Conservation (phyloP, 164 flowering plant genomes). For the Malania oleifera region DNA sequence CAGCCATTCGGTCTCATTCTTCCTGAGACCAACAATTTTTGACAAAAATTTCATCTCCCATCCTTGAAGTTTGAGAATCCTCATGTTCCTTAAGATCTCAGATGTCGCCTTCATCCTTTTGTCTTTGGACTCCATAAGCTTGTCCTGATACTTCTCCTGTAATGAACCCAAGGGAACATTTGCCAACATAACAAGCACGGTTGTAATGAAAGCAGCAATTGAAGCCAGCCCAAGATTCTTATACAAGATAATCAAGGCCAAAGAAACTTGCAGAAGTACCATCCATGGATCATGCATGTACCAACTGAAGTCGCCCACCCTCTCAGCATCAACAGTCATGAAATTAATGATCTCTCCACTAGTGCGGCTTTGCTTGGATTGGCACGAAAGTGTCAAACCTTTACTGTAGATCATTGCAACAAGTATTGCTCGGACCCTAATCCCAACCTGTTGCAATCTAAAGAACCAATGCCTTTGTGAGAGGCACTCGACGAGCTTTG, state of each 20-base stretch:
- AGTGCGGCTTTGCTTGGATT: conserved; percentile 26
- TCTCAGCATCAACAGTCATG: conserved; percentile 51
- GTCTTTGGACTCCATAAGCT: conserved; percentile 52
- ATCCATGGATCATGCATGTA: conserved; percentile 44
- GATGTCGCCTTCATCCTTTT: conserved; percentile 45
- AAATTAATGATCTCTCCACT: conserved; percentile 53
- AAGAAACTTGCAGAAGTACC: conserved; percentile 29
- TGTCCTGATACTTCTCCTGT: conserved; percentile 35
- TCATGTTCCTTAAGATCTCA: conserved; percentile 51
- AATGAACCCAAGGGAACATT: conserved; percentile 42
- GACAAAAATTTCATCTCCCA: conserved; percentile 61
- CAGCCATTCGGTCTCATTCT: conserved; percentile 37
- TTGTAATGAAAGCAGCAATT: conserved; percentile 28
- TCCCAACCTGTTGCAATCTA: conserved; percentile 22
- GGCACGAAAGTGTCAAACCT: conserved; percentile 28
- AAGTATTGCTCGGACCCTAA: conserved; percentile 23
- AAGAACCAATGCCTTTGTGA: conserved; percentile 28
- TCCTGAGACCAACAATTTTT: conserved; percentile 32
- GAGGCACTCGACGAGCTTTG: conserved; percentile 27
- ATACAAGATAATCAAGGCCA: conserved; percentile 38
- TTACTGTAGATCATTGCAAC: conserved; percentile 33
- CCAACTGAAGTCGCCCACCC: conserved; percentile 38
- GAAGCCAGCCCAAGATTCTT: conserved; percentile 34
- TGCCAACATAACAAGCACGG: conserved; percentile 30
- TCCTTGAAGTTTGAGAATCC: conserved; percentile 54